Evolutionary conservation across 2,329 filamentous ascomycete species (phyloP), one percentile per base, ranked within the genome.

Genomic region (Elsinoe fawcettii): DNA sequence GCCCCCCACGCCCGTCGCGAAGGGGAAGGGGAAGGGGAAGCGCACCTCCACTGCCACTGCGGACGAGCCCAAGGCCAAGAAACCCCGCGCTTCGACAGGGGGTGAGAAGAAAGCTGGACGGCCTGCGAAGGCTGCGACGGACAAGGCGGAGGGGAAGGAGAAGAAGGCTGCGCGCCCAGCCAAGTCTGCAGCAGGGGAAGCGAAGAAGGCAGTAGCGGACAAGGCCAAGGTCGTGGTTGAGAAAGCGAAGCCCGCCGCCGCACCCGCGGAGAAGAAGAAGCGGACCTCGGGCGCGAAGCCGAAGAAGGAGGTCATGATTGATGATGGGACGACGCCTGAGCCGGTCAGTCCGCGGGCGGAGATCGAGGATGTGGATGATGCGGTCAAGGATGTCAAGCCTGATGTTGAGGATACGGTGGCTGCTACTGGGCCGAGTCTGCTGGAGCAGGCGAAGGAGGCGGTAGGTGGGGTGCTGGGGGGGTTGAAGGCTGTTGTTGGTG

Each of bases 371-470:
- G 54, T 46, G 8, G 39, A 27, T 12, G 54, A 11, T 22, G 20
- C 54, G 2, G 43, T 12, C 27, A 37, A 32, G 22, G 54, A 47
- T 20, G 54, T 49, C 14, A 56, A 47, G 54, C 39, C 39, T 9
- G 54, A 56, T 37, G 32, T 6, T 12, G 27, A 23, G 37, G 54
- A 56, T 12, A 49, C 32, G 2, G 54, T 56, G 18, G 54, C 54
- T 7, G 54, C 54, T 23, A 46, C 54, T 25, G 54, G 54, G 16
- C 39, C 30, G 39, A 56, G 54, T 56, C 43, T 56, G 54, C 23
- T 56, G 25, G 54, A 43, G 30, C 39, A 46, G 54, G 54, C 54
- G 2, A 56, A 56, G 54, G 54, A 56, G 54, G 54, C 41, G 11
- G 54, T 56, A 5, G 54, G 54, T 12, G 54, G 41, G 5, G 54